Evolutionary conservation across 495 filamentous ascomycete species (phyloP), one percentile per base, ranked within the genome.

Genomic region (Delitschia confertaspora): DNA sequence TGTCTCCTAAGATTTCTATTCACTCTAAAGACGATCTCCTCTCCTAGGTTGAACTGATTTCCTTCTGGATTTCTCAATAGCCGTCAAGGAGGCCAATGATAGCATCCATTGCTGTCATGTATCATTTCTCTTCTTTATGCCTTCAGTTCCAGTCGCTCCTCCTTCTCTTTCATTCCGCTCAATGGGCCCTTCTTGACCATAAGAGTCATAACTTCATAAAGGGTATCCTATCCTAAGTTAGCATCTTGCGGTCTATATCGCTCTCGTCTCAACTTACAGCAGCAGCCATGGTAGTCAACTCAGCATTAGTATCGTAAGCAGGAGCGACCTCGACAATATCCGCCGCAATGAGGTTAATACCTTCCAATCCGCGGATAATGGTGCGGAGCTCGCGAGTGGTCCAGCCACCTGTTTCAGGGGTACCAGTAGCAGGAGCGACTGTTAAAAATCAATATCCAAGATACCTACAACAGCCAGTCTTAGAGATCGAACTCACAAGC

Each of bases 261-360:
- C 27, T 9, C 26, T 9, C 31, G 11, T 13, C 11, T 23, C 14
- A 16, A 45, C 49, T 38, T 47, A 53, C 83, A 7, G 84, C 83
- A 0, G 80, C 85, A n/a, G 82, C 83, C 51, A 91, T 68, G 34
- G 85, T 84, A 27, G 85, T 93, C 57, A 81, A 79, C 71, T 93
- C 85, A 0, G 81, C 84, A 35, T 72, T 75, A 4, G 83, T 85
- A 63, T 91, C 84, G 60, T 93, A 91, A 9, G 83, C 82, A 1
- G 85, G 85, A 33, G 81, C 79, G 10, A 93, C 85, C 71, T 93
- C 85, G 17, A 93, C 85, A 48, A 89, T 78, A 63, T 93, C 85
- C 0, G 81, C 80, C 0, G 81, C 83, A 26, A 93, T 71, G 34
- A 93, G 69, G 42, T 85, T 83, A 38, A 95, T 59, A 1, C 80